phyloP scores from a whole-genome alignment of 2,329 filamentous ascomycete species.

The Hypoxylon sp. region DNA sequence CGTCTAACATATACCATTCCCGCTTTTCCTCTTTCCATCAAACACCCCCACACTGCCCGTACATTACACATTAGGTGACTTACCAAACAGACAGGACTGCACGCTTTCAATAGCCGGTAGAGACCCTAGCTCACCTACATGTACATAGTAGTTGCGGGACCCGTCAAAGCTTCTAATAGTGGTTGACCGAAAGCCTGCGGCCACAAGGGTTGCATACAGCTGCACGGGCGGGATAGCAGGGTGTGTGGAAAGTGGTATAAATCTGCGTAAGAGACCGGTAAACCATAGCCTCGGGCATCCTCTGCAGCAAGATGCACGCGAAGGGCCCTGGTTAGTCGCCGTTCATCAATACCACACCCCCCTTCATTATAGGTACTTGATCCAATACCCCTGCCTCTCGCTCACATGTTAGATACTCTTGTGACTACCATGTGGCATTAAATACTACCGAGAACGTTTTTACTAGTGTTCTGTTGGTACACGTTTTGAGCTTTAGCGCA shows the following conservation, averaged over 20 bases:
- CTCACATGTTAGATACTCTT: neutral
- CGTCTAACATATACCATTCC: constrained; percentile 3
- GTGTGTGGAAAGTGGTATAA: constrained; percentile 28
- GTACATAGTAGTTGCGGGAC: constrained; percentile 21
- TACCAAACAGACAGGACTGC: constrained; percentile 10
- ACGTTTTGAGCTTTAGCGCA: neutral
- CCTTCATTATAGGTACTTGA: neutral
- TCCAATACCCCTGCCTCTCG: constrained; percentile 18
- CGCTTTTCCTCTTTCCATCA: neutral
- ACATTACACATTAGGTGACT: constrained; percentile 17
- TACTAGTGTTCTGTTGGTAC: neutral
- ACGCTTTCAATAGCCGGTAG: constrained; percentile 25
- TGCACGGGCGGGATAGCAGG: constrained; percentile 24
- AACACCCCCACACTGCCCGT: constrained; percentile 20
- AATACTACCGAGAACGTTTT: neutral
- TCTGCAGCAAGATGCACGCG: constrained; percentile 27
- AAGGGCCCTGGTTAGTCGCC: constrained; percentile 40
- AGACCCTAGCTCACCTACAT: constrained; percentile 14
- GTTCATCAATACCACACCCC: constrained; percentile 39
- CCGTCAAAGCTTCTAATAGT: constrained; percentile 22
- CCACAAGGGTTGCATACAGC: constrained; percentile 39
- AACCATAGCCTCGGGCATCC: constrained; percentile 29
- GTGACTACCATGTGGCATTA: constrained; percentile 1
- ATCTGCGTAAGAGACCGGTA: constrained; percentile 24
- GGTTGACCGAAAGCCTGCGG: constrained; percentile 19